phyloP scores from a whole-genome alignment of 441 rosid species.

The Flueggea neowawraea region DNA sequence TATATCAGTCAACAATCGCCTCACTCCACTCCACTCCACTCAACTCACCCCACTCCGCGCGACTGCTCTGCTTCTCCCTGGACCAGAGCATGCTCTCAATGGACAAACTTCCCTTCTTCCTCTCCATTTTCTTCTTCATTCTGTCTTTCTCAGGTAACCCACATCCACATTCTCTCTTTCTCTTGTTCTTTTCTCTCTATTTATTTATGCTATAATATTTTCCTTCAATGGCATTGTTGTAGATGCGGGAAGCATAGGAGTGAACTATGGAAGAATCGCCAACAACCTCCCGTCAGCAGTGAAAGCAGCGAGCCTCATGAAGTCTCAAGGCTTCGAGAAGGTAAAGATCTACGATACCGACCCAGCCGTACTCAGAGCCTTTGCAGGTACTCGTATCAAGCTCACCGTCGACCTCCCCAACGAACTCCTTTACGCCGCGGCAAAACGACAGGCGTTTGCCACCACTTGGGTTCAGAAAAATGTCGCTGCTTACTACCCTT shows the following conservation, averaged over 20 bases:
- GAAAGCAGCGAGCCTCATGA: slow-evolving; percentile 70
- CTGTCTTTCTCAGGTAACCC: no score
- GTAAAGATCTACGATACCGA: slow-evolving; percentile 79
- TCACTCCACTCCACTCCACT: no score
- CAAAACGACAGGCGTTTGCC: slow-evolving; percentile 45
- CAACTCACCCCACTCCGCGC: no score
- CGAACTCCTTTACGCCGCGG: slow-evolving; percentile 50
- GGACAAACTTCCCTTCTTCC: no score
- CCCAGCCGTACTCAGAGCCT: slow-evolving; percentile 62
- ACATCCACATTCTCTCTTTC: no score
- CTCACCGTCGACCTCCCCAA: slow-evolving; percentile 85
- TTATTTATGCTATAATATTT: no score
- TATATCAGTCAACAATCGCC: no score
- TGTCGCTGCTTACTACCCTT: slow-evolving; percentile 57
- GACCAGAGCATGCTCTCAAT: no score
- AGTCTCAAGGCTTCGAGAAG: slow-evolving; percentile 60
- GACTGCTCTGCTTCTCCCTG: no score
- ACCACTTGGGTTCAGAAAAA: slow-evolving; percentile 53
- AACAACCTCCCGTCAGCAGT: slow-evolving; percentile 69
- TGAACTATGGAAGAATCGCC: slow-evolving; percentile 84
- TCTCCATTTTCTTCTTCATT: no score
- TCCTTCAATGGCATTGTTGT: slow-evolving; percentile 7
- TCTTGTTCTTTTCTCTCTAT: no score
- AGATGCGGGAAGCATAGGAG: slow-evolving; percentile 79
- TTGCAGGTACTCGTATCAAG: slow-evolving; percentile 65